Evolutionary conservation across 352 stramenopile species (phyloP), one percentile per base, ranked within the genome.

Genomic region (Pythium monospermum): DNA sequence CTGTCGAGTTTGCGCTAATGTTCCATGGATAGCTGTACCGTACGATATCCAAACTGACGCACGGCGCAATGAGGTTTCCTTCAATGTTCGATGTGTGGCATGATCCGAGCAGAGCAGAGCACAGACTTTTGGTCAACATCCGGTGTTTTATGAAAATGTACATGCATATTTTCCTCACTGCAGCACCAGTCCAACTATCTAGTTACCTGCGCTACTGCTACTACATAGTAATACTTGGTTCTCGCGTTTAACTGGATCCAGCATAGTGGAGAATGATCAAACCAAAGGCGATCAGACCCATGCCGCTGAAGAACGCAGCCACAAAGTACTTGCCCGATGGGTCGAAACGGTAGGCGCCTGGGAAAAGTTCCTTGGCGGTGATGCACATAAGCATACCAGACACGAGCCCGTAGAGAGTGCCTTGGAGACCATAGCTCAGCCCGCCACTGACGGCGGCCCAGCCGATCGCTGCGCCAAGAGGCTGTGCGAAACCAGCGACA

Each of bases 401-500:
- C n/a, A 66, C 43, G 18, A 63, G 27, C 2, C 53, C 53, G 19
- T 54, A 63, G 18, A 98, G 95, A 79, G 98, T 98, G 36, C 94
- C 96, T 18, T 80, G 75, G 12, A 98, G 90, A 1, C 97, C 19
- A 12, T 76, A 87, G 73, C 98, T 37, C 56, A 85, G 16, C 64
- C 72, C 43, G 60, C 64, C 36, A 49, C 66, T 66, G 48, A 86
- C 18, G 31, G 45, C 49, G 1, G 48, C 37, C 75, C 79, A 98
- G 26, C 82, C 96, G 22, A 99, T 66, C 2, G 85, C 50, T 13
- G 88, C 95, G 6, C 89, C 96, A n/a, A 98, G 49, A 4, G 85
- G 76, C 76, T 98, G 86, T 10, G 92, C 90, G 18, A 97, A 45
- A 16, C 91, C 95, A 26, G 76, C 91, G 13, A 98, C 33, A 8